Conservation (phyloP, 805 yeast species). For the Candida sithepensis region DNA sequence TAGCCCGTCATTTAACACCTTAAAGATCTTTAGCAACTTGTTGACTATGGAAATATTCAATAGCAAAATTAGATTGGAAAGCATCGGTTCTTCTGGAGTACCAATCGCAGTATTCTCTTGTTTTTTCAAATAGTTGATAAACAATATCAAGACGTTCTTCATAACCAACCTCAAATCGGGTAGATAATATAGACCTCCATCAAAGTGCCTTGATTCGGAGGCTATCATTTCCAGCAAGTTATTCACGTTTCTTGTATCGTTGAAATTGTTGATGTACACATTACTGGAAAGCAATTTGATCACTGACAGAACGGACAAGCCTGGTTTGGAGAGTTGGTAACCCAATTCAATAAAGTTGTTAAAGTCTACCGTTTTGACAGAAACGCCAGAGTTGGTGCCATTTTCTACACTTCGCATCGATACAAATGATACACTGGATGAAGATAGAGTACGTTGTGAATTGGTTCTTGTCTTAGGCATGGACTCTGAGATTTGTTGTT, state of each 20-base stretch:
- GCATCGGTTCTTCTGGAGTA: constrained; percentile 9
- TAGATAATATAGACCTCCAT: constrained; percentile 13
- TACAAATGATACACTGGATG: neutral
- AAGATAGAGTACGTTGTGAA: constrained; percentile 3
- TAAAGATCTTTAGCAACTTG: constrained; percentile 27
- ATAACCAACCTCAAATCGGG: constrained; percentile 29
- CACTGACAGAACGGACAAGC: constrained; percentile 5
- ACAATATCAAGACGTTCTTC: constrained; percentile 26
- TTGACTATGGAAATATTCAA: constrained; percentile 28
- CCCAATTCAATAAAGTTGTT: constrained; percentile 27
- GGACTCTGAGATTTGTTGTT: neutral
- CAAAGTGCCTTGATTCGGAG: neutral
- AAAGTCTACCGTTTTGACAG: constrained; percentile 23
- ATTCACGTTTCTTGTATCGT: constrained; percentile 2
- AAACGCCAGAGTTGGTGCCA: constrained; percentile 10
- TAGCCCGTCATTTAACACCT: constrained; percentile 19
- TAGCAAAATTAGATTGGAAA: constrained; percentile 20
- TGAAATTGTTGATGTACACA: constrained; percentile 27
- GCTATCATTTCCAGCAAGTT: constrained; percentile 1
- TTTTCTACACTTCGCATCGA: constrained; percentile 4
- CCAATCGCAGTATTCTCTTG: constrained; percentile 4
- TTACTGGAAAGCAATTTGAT: constrained; percentile 19
- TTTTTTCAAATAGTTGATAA: constrained; percentile 22
- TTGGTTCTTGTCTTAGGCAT: neutral
- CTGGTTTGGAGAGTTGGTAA: constrained; percentile 16